Evolutionary conservation across 192 early-diverging fungal genomes (phyloP).

Genomic region (Coemansia sp.): DNA sequence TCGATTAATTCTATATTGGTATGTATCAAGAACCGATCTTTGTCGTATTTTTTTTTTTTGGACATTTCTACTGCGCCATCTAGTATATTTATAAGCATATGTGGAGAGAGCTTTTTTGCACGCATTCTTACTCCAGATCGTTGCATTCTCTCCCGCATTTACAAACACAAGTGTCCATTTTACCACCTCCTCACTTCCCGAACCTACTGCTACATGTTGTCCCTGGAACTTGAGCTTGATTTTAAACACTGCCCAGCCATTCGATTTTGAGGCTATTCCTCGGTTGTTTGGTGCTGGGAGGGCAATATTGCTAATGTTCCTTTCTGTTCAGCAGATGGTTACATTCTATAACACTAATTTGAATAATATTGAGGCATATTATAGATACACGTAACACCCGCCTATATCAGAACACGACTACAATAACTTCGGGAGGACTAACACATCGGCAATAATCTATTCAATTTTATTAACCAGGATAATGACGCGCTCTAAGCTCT

Average conservation of each 20-base stretch:
- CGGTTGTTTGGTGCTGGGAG: background rate
- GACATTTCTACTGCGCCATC: background rate
- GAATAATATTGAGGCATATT: background rate
- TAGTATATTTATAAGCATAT: background rate
- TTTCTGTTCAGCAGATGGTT: background rate
- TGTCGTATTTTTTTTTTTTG: background rate
- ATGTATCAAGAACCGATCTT: background rate
- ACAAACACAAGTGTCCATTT: background rate
- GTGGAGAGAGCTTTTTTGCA: background rate
- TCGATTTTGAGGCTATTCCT: background rate
- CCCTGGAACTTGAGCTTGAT: background rate
- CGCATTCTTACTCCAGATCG: constrained; percentile 1
- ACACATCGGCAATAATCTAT: background rate
- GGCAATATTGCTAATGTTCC: background rate
- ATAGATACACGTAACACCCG: background rate
- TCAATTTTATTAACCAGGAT: background rate
- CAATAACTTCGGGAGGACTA: background rate
- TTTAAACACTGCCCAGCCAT: background rate
- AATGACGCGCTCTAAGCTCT: constrained; percentile 49
- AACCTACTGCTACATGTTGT: background rate
- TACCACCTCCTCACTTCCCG: background rate
- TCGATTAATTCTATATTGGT: constrained; percentile 3
- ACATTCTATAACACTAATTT: background rate
- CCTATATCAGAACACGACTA: background rate
- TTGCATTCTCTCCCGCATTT: background rate